A percentile compares a stretch with the other conserved stretches of the same genome.
Conservation (phyloP, 164 flowering plant genomes). For the Vitis rupestris region DNA sequence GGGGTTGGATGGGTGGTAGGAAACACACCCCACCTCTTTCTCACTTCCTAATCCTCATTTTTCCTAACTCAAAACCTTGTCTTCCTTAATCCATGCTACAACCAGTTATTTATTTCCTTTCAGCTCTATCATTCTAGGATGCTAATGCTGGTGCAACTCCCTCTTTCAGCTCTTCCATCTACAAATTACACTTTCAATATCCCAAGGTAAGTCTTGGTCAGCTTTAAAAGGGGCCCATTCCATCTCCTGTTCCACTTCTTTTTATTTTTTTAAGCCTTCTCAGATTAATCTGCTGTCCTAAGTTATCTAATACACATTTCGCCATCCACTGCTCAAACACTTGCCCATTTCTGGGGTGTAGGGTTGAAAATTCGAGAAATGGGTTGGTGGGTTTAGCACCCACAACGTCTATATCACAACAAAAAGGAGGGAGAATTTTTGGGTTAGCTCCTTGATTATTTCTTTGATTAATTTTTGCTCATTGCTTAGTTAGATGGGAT, state of each 20-base stretch:
- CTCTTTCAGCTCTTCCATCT: background rate
- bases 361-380: conserved; percentile 20
- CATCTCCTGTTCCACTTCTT: conserved; percentile 14
- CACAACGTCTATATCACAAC: conserved; percentile 21
- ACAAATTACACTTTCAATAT: background rate
- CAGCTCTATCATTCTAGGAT: background rate
- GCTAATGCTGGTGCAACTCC: conserved; percentile 6
- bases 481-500: background rate
- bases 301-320: background rate
- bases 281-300: conserved; percentile 4
- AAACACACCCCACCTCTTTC: conserved; percentile 19
- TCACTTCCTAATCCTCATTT: background rate
- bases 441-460: conserved; percentile 18
- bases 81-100: conserved; percentile 1
- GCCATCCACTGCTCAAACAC: conserved; percentile 10
- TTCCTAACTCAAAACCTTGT: background rate
- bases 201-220: conserved; percentile 15
- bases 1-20: conserved; percentile 32
- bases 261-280: background rate
- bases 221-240: conserved; percentile 4
- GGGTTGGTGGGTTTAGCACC: conserved; percentile 39
- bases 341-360: conserved; percentile 18
- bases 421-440: conserved; percentile 7
- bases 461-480: conserved; percentile 16
- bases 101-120: background rate